Evolutionary conservation across 1,139 yeast genomes (phyloP).

Genomic region (Hyphopichia wangnamkhiaoensis): DNA sequence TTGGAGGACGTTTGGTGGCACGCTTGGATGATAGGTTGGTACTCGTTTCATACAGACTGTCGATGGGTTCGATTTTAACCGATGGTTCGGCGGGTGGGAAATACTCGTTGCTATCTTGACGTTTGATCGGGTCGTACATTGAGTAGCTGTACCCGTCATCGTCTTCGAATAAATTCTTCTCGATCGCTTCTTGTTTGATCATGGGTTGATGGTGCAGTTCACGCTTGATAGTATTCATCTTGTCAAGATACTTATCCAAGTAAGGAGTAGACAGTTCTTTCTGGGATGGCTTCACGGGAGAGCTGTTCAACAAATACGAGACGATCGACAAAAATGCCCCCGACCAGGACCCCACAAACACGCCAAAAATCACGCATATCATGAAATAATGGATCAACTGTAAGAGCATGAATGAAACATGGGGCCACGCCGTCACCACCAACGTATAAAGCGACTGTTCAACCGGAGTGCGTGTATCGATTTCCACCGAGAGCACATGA

Average conservation of each 20-base stretch:
- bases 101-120: not conserved
- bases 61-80: not conserved
- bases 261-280: not conserved
- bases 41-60: no score
- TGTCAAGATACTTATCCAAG: not conserved
- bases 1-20: not conserved
- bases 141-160: constrained; percentile 11
- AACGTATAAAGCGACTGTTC: constrained; percentile 2
- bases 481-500: constrained; percentile 10
- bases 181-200: not conserved
- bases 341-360: constrained; percentile 18
- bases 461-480: not conserved
- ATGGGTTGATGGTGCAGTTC: not conserved
- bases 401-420: constrained; percentile 14
- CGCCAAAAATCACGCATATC: constrained; percentile 25
- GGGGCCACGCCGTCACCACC: constrained; percentile 10
- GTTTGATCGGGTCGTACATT: not conserved
- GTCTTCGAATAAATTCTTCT: constrained; percentile 8
- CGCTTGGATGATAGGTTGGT: no score
- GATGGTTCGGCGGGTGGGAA: not conserved
- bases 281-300: no score
- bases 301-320: not conserved
- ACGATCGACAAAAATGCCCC: constrained; percentile 11
- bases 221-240: not conserved
- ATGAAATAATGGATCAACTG: constrained; percentile 22